Base-by-base conservation (phyloP, 2,329 filamentous ascomycete genomes). In the Nothophoma quercina region DNA sequence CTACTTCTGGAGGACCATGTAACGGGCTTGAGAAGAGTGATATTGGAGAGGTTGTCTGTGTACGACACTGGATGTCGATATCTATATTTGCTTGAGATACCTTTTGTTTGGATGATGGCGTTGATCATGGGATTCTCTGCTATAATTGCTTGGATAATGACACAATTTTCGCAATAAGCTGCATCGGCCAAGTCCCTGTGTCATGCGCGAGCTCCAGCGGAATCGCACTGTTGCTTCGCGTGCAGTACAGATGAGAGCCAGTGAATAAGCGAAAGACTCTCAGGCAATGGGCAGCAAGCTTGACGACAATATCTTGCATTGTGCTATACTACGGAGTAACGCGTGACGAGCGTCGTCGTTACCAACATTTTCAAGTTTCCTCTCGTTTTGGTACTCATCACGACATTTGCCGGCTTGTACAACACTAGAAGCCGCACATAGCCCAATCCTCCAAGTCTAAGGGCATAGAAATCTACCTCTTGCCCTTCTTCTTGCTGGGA, bases 1-100 rank as follows among this genome's bases (percentile, higher is more conserved):
- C 67, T 96, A 96, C 73, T 96, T 98, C 70, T 99, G 95, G 95
- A 84, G 91, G 67, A 93, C 87, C 23, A 81, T 97, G 73, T 96
- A 61, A 54, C n/a, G n/a, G n/a, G n/a, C n/a, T n/a, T n/a, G n/a
- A n/a, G n/a, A n/a, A n/a, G n/a, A n/a, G n/a, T n/a, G n/a, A n/a
- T n/a, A n/a, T n/a, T n/a, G n/a, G n/a, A n/a, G n/a, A 9, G 7
- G 5, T 8, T 36, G 8, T 4, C 5, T 19, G 32, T 15, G 9
- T 33, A 3, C 2, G 13, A 16, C 30, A 33, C 8, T 12, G 3
- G 13, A 30, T 34, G 22, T 13, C 5, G 19, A 28, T 28, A 10
- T 38, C 23, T 30, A 7, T 30, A 13, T 19, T 12, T 18, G 5
- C 42, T 36, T 42, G 30, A 49, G 46, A 49, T 49, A 49, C 46